Conservation (phyloP, 352 stramenopile species). For the Phytophthora agathidicida region DNA sequence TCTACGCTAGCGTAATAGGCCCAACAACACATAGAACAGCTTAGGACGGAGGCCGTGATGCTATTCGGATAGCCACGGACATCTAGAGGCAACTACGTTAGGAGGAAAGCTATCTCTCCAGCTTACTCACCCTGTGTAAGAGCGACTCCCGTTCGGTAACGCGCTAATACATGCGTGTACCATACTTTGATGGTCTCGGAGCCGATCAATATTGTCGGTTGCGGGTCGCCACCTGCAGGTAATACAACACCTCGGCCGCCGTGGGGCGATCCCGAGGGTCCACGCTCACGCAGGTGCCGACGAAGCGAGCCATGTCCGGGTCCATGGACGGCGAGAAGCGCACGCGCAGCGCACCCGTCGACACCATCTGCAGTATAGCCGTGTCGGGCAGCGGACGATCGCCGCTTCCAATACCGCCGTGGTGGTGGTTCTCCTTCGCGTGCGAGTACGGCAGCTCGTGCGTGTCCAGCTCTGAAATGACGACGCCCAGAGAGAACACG, state of each 20-base stretch:
- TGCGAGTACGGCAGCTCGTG: constrained; percentile 37
- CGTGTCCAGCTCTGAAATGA: constrained; percentile 40
- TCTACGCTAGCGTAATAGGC: too few species aligned
- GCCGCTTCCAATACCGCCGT: constrained; percentile 1
- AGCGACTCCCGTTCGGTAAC: too few species aligned
- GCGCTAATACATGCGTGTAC: too few species aligned
- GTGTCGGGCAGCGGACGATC: constrained; percentile 17
- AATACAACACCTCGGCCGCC: constrained; percentile 35
- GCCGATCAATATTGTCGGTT: constrained; percentile 14
- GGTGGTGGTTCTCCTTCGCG: constrained; percentile 27
- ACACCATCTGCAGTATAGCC: constrained; percentile 40
- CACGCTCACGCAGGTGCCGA: constrained; percentile 22
- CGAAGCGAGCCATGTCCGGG: constrained; percentile 20
- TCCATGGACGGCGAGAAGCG: constrained; percentile 23
- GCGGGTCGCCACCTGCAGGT: constrained; percentile 19
- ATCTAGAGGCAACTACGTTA: too few species aligned
- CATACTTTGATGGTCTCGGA: background rate
- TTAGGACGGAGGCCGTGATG: too few species aligned
- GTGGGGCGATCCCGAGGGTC: constrained; percentile 26
- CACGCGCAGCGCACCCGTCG: constrained; percentile 22
- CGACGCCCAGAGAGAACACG: constrained; percentile 44
- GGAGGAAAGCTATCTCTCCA: too few species aligned
- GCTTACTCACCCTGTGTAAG: too few species aligned
- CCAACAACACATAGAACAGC: too few species aligned
- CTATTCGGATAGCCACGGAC: too few species aligned